Percentiles rank a stretch among this genome's conserved stretches.
phyloP scores from a whole-genome alignment of 2,329 filamentous ascomycete species.

The Reticulascus tulasneorum region DNA sequence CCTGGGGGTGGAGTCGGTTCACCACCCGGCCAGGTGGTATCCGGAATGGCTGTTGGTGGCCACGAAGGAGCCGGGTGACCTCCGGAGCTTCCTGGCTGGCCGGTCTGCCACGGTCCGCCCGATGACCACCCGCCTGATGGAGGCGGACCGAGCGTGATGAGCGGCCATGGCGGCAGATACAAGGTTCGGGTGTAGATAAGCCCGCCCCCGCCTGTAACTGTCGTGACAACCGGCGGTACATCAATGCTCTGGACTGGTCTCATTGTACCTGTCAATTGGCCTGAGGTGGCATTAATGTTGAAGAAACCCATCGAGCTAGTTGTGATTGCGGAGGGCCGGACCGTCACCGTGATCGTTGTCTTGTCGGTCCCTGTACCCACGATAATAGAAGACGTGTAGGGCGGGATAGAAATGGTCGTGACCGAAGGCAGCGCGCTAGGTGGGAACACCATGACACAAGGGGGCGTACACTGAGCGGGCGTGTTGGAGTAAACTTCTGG shows the following conservation, averaged over 20 bases:
- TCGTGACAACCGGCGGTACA: neutral
- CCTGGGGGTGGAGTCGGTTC: no score
- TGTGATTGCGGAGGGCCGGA: neutral
- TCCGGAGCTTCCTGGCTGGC: no score
- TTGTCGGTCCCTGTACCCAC: neutral
- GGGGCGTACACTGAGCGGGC: neutral
- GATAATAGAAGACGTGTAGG: neutral
- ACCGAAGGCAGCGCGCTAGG: constrained; percentile 1
- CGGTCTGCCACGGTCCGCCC: no score
- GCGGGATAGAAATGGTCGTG: neutral
- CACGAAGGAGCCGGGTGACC: no score
- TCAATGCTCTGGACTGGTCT: neutral
- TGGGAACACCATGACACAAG: neutral
- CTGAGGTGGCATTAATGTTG: neutral
- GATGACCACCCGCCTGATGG: no score
- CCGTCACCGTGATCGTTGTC: neutral
- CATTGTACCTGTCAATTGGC: neutral
- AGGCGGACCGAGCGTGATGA: neutral
- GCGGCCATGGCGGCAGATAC: neutral
- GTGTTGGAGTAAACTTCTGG: neutral
- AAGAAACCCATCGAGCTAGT: neutral
- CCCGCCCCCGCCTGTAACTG: neutral
- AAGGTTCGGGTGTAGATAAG: neutral
- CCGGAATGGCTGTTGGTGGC: no score
- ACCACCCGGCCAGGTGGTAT: neutral